Percentiles rank a stretch among this genome's conserved stretches.
These are phyloP conservation scores for Ceratocystis ficicola DNA, from an alignment of 2,329 filamentous ascomycete genomes.

Conservation along the genomic window DNA sequence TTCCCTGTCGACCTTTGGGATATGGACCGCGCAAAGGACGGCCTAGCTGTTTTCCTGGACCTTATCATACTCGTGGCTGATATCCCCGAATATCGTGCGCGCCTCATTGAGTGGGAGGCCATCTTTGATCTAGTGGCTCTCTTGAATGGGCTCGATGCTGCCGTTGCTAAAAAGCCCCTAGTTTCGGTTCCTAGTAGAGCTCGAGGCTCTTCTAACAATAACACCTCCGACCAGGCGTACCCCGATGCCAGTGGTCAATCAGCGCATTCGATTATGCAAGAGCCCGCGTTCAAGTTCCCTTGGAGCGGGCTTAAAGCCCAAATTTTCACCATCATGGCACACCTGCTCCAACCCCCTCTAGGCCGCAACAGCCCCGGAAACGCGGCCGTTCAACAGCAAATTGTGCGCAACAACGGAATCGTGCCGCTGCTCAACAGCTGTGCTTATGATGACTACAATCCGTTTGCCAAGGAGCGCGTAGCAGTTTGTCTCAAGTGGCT, in stretches of 20 bases:
- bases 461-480: slow-evolving; percentile 83
- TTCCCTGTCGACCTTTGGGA: slow-evolving; percentile 95
- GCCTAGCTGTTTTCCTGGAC: slow-evolving; percentile 84
- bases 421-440: slow-evolving; percentile 82
- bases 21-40: slow-evolving; percentile 93
- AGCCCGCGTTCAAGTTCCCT: slow-evolving; percentile 50
- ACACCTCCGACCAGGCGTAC: slow-evolving; percentile 34
- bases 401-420: slow-evolving; percentile 73
- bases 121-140: slow-evolving; percentile 79
- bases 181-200: slow-evolving; percentile 30
- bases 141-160: slow-evolving; percentile 74
- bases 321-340: slow-evolving; percentile 79
- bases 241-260: slow-evolving; percentile 12
- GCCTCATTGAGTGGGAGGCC: slow-evolving; percentile 84
- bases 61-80: slow-evolving; percentile 86
- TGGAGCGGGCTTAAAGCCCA: slow-evolving; percentile 77
- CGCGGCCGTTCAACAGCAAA: slow-evolving; percentile 72
- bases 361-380: slow-evolving; percentile 50
- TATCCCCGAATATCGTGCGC: slow-evolving; percentile 66
- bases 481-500: slow-evolving; percentile 80
- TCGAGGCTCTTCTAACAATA: slow-evolving; percentile 29
- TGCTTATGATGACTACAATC: slow-evolving; percentile 82
- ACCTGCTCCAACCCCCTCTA: slow-evolving; percentile 71
- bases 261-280: slow-evolving; percentile 39
- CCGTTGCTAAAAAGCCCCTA: slow-evolving; percentile 70